Conservation (phyloP, 305 asterid genomes). For the Fraxinus sp. region DNA sequence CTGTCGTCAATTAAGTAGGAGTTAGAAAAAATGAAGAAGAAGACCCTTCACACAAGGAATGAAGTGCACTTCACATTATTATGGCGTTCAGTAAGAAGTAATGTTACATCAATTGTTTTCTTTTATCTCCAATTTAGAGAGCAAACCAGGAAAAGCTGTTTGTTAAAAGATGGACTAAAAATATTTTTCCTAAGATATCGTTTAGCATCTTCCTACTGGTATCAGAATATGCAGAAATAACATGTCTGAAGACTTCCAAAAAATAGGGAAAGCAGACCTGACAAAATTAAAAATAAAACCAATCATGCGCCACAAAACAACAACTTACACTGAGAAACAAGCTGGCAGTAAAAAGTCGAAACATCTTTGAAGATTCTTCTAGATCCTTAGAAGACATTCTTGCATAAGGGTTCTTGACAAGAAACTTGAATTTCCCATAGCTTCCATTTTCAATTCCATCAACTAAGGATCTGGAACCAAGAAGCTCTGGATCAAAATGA, state of each 20-base stretch:
- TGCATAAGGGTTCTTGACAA: constrained; percentile 77
- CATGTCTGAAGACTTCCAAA: constrained; percentile 21
- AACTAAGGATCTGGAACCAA: constrained; percentile 77
- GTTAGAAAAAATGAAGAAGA: constrained; percentile 25
- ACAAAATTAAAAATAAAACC: neutral
- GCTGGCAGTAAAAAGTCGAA: constrained; percentile 80
- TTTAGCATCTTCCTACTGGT: constrained; percentile 13
- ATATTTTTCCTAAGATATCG: neutral
- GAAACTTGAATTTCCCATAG: constrained; percentile 66
- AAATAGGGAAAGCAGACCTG: constrained; percentile 11
- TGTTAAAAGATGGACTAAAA: neutral
- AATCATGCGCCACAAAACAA: constrained; percentile 21
- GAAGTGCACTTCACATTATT: neutral
- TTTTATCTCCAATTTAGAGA: neutral
- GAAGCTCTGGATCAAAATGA: constrained; percentile 90
- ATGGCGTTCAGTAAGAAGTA: neutral
- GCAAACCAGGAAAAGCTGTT: constrained; percentile 5
- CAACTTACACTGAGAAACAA: constrained; percentile 83
- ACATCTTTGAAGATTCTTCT: constrained; percentile 86
- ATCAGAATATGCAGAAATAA: constrained; percentile 7
- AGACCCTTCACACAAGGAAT: neutral
- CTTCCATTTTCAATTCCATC: constrained; percentile 72
- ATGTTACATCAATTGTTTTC: constrained; percentile 16
- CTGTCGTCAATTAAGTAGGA: constrained; percentile 45
- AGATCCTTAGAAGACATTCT: constrained; percentile 89